Evolutionary conservation across 306 rosid species (phyloP), one percentile per base, ranked within the genome.

Genomic region (Delonix regia): DNA sequence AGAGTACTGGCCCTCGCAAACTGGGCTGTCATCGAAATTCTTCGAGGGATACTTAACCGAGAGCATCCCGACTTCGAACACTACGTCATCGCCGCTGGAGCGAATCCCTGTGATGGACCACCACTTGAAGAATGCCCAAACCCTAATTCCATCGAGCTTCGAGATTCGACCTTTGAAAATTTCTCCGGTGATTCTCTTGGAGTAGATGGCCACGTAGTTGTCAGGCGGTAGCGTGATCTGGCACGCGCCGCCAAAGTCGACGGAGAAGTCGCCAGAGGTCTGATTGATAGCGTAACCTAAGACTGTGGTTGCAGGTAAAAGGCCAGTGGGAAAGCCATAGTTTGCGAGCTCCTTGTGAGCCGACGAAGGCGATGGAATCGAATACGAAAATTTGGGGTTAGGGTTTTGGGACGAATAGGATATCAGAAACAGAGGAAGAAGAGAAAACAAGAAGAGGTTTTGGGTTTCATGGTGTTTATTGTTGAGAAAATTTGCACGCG

Each of bases 81-180:
- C 97, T 88, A 92, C 75, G 69, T 94, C 86, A 6, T 92, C 97
- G 59, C 87, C 96, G 81, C 82, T 81, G 69, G 98, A 83, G 51
- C 88, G 85, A 27, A 92, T 94, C 25, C 97, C 98, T 27, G 97
- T 94, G 68, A 92, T 90, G 39, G 97, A 89, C 98, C 97, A 90
- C 98, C 97, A 92, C 88, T 77, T 71, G 83, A 90, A 94, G 42
- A 94, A 68, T 6, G 97, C 97, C 22, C 94, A 76, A 77, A 92
- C 97, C 56, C 91, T 82, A 45, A 94, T 92, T 9, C 97, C 97
- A 13, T 90, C 76, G 30, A 92, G 85, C 81, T 84, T 83, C n/a
- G 92, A 88, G 22, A 94, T 94, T 34, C 68, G 63, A 2, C 94
- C 98, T 77, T 78, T 61, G 44, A 77, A 85, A 67, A 94, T 94